Percentiles rank a stretch among this genome's conserved stretches.
Conservation (phyloP, 1,284 basidiomycete species). For the Rhodotorula sp. region DNA sequence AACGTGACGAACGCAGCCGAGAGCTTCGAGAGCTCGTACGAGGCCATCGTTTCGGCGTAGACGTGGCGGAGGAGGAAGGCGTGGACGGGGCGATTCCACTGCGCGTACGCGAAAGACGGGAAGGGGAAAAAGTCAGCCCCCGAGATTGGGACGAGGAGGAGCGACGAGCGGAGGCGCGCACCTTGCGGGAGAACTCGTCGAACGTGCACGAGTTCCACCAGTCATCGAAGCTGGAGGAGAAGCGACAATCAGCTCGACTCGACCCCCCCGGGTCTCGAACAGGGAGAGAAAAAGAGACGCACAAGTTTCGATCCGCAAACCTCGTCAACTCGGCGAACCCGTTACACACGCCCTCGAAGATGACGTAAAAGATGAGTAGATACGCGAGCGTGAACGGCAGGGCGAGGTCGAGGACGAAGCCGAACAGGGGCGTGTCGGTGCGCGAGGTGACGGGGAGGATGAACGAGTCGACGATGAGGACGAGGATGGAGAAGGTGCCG, state of each 20-base stretch:
- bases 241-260: conserved; percentile 27
- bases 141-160: too few relatives aligned
- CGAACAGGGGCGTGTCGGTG: conserved; percentile 62
- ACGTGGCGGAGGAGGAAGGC: conserved; percentile 92
- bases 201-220: conserved; percentile 93
- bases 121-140: too few relatives aligned
- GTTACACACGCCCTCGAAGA: conserved; percentile 70
- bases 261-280: too few relatives aligned
- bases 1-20: conserved; percentile 90
- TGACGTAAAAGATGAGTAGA: conserved; percentile 56
- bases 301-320: conserved; percentile 93
- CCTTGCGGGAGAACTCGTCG: conserved; percentile 91
- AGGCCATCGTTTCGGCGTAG: conserved; percentile 69
- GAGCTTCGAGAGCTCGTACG: conserved; percentile 68
- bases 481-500: conserved; percentile 86
- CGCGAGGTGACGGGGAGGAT: conserved; percentile 64
- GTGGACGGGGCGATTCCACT: conserved; percentile 85
- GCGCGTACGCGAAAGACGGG: too few relatives aligned
- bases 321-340: conserved; percentile 83
- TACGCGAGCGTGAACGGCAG: conserved; percentile 82
- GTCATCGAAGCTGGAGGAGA: conserved; percentile 10
- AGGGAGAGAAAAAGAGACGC: conserved; percentile 67
- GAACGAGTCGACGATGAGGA: conserved; percentile 82
- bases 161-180: too few relatives aligned
- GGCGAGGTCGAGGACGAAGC: conserved; percentile 77